phyloP scores from a whole-genome alignment of 345 rosid genomes.

The Acer yangbiense region DNA sequence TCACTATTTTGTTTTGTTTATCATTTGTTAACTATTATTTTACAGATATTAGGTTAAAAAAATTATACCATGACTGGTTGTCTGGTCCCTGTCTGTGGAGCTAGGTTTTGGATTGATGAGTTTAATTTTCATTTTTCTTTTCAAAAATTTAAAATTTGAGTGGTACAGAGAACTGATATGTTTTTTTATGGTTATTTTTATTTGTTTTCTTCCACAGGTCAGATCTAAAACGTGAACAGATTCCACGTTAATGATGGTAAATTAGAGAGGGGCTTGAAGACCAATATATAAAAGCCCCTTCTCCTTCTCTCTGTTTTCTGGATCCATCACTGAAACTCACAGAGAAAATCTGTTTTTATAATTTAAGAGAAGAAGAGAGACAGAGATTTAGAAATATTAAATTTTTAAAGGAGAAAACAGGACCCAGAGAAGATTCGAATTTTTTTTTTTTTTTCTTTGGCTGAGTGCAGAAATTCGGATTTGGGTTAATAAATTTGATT shows the following conservation, averaged over 20 bases:
- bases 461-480: no score
- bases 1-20: background rate
- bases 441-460: no score
- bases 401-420: no score
- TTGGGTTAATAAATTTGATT: no score
- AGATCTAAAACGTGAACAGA: constrained; percentile 44
- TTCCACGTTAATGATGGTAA: constrained; percentile 42
- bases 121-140: background rate
- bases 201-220: constrained; percentile 54
- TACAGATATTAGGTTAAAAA: constrained; percentile 24
- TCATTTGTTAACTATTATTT: constrained; percentile 5
- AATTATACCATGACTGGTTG: constrained; percentile 12
- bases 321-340: background rate
- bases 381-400: no score
- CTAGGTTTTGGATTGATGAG: constrained; percentile 22
- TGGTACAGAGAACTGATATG: constrained; percentile 59
- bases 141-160: background rate
- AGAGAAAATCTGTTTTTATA: no score
- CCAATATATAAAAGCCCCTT: constrained; percentile 27
- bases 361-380: no score
- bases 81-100: constrained; percentile 6
- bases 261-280: constrained; percentile 23
- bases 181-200: constrained; percentile 41
- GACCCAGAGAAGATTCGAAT: no score
- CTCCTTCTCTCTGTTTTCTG: constrained; percentile 13